A percentile compares a stretch with the other conserved stretches of the same genome.
Conservation (phyloP, 2,329 filamentous ascomycete genomes). For the Colletotrichum costaricense region DNA sequence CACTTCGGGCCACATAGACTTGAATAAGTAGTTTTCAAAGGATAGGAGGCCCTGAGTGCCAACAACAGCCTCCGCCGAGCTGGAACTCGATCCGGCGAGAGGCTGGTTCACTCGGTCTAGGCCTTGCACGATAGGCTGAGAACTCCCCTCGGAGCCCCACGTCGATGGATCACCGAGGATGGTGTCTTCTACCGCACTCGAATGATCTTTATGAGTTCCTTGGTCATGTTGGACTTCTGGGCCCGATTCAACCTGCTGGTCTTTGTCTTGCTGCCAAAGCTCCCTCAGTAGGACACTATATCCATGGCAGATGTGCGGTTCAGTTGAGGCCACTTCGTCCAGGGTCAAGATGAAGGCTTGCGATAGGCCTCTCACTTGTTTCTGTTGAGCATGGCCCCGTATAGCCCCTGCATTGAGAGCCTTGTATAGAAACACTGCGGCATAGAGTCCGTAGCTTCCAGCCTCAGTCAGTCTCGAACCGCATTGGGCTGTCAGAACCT, state of each 20-base stretch:
- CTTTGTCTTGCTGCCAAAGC: not conserved
- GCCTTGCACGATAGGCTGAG: too few relatives aligned
- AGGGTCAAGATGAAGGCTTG: not conserved
- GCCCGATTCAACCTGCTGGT: not conserved
- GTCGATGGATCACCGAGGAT: too few relatives aligned
- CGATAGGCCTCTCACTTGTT: not conserved
- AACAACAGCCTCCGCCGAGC: not conserved
- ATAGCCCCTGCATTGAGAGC: not conserved
- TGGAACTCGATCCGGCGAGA: not conserved
- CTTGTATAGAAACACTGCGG: not conserved
- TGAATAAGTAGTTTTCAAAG: not conserved
- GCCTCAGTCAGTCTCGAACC: not conserved
- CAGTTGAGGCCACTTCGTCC: not conserved
- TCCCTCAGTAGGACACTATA: not conserved
- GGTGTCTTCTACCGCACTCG: too few relatives aligned
- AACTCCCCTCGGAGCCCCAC: too few relatives aligned
- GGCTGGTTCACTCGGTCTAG: not conserved
- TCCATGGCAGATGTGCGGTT: not conserved
- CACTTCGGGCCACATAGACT: not conserved
- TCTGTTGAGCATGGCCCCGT: not conserved
- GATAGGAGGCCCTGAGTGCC: not conserved
- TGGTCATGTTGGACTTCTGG: not conserved
- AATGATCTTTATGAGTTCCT: not conserved
- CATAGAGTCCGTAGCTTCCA: not conserved
- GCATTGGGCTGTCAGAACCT: too few relatives aligned